phyloP scores from a whole-genome alignment of 2,329 filamentous ascomycete species.

The Nemania sp. region DNA sequence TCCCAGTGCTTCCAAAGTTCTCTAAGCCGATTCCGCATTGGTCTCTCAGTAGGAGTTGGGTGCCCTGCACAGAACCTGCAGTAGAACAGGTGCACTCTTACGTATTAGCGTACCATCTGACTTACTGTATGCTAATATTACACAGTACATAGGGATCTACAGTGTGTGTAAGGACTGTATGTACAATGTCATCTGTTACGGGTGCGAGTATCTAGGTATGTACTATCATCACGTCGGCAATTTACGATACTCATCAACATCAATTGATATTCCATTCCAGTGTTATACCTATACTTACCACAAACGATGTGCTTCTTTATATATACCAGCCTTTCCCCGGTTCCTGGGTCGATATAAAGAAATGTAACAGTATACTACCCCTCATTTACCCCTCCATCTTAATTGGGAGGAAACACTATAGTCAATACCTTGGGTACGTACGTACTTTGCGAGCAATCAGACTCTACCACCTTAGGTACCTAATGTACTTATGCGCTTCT shows the following conservation, averaged over 20 bases:
- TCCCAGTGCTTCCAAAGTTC: slow-evolving; percentile 10
- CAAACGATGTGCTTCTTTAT: neutral
- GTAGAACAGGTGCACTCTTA: neutral
- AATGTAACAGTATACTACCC: slow-evolving; percentile 20
- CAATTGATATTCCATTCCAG: slow-evolving; percentile 1
- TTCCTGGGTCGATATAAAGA: slow-evolving; percentile 23
- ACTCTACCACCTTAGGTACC: neutral
- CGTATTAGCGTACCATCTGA: slow-evolving; percentile 22
- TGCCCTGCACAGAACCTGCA: neutral
- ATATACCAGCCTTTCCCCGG: slow-evolving; percentile 20
- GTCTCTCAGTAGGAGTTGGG: neutral
- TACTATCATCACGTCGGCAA: slow-evolving; percentile 2
- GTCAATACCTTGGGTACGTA: no score
- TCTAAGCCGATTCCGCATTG: slow-evolving; percentile 32
- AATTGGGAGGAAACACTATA: neutral
- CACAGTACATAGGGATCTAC: neutral
- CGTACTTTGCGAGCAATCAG: no score
- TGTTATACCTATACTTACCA: neutral
- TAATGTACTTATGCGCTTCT: no score
- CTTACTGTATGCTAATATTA: slow-evolving; percentile 31
- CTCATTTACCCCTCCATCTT: slow-evolving; percentile 34
- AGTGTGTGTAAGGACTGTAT: neutral
- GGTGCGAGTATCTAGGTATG: neutral
- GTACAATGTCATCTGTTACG: neutral
- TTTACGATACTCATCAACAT: neutral